Conservation (phyloP, 202 grass and related monocot genomes). For the Carex sylvatica region DNA sequence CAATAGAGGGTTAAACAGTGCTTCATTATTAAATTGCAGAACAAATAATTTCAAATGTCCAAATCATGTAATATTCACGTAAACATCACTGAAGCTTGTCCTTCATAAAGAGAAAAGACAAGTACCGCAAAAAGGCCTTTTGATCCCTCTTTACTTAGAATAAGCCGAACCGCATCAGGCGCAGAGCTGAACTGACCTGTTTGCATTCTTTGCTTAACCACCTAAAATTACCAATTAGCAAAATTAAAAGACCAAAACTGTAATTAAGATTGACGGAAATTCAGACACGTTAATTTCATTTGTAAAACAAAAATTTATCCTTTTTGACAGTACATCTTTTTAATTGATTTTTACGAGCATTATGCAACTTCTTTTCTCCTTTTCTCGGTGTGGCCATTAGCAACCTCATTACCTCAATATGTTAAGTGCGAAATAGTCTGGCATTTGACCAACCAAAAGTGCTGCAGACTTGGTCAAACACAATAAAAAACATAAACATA, state of each 20-base stretch:
- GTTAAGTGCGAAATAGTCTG: background rate
- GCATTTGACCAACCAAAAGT: background rate
- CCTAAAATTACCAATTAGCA: slow-evolving; percentile 42
- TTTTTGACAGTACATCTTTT: background rate
- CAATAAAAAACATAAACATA: background rate
- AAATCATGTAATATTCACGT: background rate
- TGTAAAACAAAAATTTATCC: background rate
- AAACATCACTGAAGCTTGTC: background rate
- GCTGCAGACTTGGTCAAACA: background rate
- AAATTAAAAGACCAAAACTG: background rate
- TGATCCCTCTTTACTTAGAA: slow-evolving; percentile 71
- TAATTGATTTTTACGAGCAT: background rate
- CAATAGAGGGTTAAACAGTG: background rate
- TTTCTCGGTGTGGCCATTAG: background rate
- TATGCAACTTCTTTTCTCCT: background rate
- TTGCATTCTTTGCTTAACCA: slow-evolving; percentile 97
- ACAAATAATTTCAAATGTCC: background rate
- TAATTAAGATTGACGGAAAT: background rate
- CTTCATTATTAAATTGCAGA: background rate
- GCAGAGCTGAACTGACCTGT: slow-evolving; percentile 74
- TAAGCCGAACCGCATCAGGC: slow-evolving; percentile 68
- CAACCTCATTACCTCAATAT: background rate
- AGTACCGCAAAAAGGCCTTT: slow-evolving; percentile 89
- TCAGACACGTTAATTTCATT: background rate
- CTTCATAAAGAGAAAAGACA: slow-evolving; percentile 23